phyloP scores from a whole-genome alignment of 106 monocot genomes.

The Dioscorea dumetorum region DNA sequence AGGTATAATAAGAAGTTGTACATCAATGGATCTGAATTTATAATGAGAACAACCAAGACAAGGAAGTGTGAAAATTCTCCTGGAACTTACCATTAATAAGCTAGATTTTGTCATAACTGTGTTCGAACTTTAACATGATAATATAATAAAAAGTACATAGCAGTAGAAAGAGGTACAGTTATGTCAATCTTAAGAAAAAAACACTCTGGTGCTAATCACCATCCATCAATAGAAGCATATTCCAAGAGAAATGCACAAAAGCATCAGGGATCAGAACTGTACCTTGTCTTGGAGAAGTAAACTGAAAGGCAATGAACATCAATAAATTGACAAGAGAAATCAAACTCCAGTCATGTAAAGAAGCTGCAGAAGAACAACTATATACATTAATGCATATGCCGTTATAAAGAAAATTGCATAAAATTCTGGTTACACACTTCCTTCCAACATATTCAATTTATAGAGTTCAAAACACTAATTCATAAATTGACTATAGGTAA shows the following conservation, averaged over 20 bases:
- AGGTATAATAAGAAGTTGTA: not conserved
- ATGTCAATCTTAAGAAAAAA: not conserved
- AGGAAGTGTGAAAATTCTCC: not conserved
- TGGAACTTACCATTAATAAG: not conserved
- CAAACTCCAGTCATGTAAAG: slow-evolving; percentile 72
- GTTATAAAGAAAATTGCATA: not conserved
- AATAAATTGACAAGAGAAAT: slow-evolving; percentile 71
- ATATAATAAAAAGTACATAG: not conserved
- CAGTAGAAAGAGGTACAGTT: not conserved
- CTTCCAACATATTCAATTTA: not conserved
- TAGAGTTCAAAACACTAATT: not conserved
- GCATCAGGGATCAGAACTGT: slow-evolving; percentile 3
- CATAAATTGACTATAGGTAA: not conserved
- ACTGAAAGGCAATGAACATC: slow-evolving; percentile 54
- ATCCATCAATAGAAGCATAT: not conserved
- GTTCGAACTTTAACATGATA: not conserved
- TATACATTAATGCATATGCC: not conserved
- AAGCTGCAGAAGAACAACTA: slow-evolving; percentile 32
- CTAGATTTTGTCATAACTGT: not conserved
- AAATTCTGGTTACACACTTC: not conserved
- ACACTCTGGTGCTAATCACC: too few species aligned
- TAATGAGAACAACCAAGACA: not conserved
- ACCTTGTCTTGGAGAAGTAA: slow-evolving; percentile 49
- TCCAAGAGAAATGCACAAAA: not conserved
- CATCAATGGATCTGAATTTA: too few species aligned